Percentiles rank a stretch among this genome's conserved stretches.
These are phyloP conservation scores for Hypoxylon sp. DNA, from an alignment of 2,329 filamentous ascomycete genomes.

Conservation along the genomic window DNA sequence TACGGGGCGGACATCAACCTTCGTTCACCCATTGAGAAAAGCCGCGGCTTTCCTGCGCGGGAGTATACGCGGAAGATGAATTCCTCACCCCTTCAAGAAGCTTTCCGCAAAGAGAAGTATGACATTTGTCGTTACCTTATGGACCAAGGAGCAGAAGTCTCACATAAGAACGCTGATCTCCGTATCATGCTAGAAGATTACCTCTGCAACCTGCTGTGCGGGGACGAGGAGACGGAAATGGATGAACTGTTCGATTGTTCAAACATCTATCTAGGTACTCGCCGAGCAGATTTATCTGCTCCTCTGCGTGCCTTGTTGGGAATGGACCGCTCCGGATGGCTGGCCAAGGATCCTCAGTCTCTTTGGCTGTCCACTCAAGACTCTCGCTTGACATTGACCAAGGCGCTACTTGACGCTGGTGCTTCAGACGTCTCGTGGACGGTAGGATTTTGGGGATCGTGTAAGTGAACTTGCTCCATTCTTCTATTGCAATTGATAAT, in stretches of 20 bases:
- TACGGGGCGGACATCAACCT: conserved; percentile 17
- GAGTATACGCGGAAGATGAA: background rate
- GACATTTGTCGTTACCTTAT: conserved; percentile 8
- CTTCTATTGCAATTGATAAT: background rate
- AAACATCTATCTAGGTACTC: background rate
- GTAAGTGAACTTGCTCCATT: background rate
- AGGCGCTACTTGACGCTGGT: conserved; percentile 9
- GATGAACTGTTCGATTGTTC: background rate
- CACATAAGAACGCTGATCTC: background rate
- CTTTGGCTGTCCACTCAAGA: background rate
- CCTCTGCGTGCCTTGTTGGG: background rate
- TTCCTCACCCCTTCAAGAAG: background rate
- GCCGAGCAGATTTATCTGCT: background rate
- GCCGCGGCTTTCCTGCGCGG: no score
- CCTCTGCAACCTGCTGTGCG: background rate
- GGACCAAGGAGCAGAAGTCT: conserved; percentile 3
- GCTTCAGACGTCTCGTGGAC: conserved; percentile 2
- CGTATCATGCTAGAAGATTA: background rate
- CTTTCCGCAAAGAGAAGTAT: background rate
- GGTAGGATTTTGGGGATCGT: background rate
- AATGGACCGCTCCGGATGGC: conserved; percentile 1
- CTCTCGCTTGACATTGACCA: background rate
- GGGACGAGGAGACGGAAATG: background rate
- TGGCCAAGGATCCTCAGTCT: background rate
- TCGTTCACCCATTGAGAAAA: background rate